These are phyloP conservation scores for Alternaria metachromatica DNA, from an alignment of 2,329 filamentous ascomycete genomes.

Conservation along the genomic window DNA sequence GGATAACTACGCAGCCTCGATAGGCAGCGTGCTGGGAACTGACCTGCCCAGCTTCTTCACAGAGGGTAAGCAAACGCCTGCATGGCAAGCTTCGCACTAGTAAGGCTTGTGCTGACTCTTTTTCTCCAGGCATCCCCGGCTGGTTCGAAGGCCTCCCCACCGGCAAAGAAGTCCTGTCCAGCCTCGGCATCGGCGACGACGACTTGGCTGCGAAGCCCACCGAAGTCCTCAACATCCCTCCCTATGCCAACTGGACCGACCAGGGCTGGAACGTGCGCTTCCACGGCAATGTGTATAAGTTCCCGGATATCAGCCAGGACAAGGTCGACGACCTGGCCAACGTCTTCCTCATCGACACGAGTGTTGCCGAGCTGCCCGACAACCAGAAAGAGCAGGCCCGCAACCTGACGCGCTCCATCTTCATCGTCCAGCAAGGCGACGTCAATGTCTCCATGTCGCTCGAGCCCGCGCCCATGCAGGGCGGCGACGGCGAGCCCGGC, in stretches of 20 bases:
- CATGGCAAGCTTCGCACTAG: slow-evolving; percentile 10
- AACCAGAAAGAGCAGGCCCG: slow-evolving; percentile 71
- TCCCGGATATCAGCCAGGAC: slow-evolving; percentile 69
- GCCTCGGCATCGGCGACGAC: slow-evolving; percentile 64
- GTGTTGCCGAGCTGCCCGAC: slow-evolving; percentile 64
- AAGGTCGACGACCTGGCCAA: slow-evolving; percentile 74
- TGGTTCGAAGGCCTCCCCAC: slow-evolving; percentile 71
- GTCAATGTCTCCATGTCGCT: slow-evolving; percentile 70
- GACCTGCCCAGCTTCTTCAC: slow-evolving; percentile 48
- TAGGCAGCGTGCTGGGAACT: slow-evolving; percentile 43
- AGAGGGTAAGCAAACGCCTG: slow-evolving; percentile 32
- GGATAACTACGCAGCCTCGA: slow-evolving; percentile 35
- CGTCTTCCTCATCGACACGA: slow-evolving; percentile 70
- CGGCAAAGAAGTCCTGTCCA: slow-evolving; percentile 65
- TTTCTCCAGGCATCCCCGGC: slow-evolving; percentile 62
- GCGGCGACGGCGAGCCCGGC: slow-evolving; percentile 56
- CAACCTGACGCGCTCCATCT: slow-evolving; percentile 76
- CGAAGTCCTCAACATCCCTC: slow-evolving; percentile 72
- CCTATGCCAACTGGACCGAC: slow-evolving; percentile 77
- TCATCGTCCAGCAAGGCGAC: slow-evolving; percentile 74
- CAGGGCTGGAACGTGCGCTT: slow-evolving; percentile 77
- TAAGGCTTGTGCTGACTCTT: slow-evolving; percentile 27
- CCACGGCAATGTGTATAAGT: slow-evolving; percentile 82
- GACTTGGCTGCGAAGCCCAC: slow-evolving; percentile 70
- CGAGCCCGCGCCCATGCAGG: slow-evolving; percentile 63